Evolutionary conservation across 495 filamentous ascomycete genomes (phyloP).

Genomic region (Aspergillus baeticus): DNA sequence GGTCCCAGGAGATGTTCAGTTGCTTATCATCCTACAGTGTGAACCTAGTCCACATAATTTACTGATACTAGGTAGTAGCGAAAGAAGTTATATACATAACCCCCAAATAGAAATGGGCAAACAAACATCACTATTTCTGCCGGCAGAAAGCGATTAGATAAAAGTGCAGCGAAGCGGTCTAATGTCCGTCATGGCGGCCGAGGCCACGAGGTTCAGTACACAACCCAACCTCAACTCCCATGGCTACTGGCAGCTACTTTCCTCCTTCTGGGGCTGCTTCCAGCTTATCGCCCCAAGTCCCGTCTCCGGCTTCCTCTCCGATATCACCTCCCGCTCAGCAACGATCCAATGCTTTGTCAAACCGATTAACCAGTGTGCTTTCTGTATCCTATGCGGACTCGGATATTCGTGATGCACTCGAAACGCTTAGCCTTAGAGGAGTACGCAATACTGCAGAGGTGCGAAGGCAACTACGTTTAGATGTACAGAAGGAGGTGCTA

Average conservation of each 20-base stretch:
- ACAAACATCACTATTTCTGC: too few relatives aligned
- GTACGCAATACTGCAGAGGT: slow-evolving; percentile 76
- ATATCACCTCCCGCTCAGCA: slow-evolving; percentile 34
- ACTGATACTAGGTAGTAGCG: too few relatives aligned
- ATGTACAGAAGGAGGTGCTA: slow-evolving; percentile 90
- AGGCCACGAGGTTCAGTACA: too few relatives aligned
- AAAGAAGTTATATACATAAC: too few relatives aligned
- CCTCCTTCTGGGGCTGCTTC: slow-evolving; percentile 22
- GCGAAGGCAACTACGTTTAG: slow-evolving; percentile 73
- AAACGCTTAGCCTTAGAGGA: slow-evolving; percentile 68
- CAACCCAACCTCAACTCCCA: slow-evolving; percentile 13
- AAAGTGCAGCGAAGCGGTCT: too few relatives aligned
- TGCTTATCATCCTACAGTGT: too few relatives aligned
- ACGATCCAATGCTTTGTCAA: slow-evolving; percentile 64
- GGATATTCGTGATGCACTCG: slow-evolving; percentile 84
- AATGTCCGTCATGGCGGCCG: too few relatives aligned
- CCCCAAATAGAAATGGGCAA: too few relatives aligned
- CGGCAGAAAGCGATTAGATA: too few relatives aligned
- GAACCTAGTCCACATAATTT: too few relatives aligned
- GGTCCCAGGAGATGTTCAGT: too few relatives aligned
- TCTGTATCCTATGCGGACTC: slow-evolving; percentile 91
- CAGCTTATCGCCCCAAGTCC: slow-evolving; percentile 21
- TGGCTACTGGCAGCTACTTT: slow-evolving; percentile 42
- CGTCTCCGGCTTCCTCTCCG: slow-evolving; percentile 32
- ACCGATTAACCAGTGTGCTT: slow-evolving; percentile 77